Conservation (phyloP, 1,284 basidiomycete species). For the Somion occarium region DNA sequence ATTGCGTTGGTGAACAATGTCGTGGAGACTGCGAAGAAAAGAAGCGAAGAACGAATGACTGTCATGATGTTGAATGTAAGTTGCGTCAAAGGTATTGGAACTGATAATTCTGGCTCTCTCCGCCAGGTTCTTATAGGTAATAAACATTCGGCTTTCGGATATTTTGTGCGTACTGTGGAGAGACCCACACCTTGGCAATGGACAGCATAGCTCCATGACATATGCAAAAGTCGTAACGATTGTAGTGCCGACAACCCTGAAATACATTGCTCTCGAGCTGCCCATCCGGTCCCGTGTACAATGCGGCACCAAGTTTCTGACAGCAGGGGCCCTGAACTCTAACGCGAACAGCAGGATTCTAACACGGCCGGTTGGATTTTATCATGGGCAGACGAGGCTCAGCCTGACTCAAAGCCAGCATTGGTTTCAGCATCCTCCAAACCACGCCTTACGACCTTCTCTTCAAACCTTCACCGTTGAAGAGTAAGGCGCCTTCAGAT, state of each 20-base stretch:
- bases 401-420: too few relatives aligned
- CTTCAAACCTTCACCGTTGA: too few relatives aligned
- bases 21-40: slow-evolving; percentile 16
- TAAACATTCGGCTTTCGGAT: not conserved
- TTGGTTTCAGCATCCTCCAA: too few relatives aligned
- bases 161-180: not conserved
- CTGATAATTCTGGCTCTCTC: not conserved
- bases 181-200: not conserved
- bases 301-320: too few relatives aligned
- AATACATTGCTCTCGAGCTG: not conserved
- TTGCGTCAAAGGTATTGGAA: not conserved
- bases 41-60: slow-evolving; percentile 10
- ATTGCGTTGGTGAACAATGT: not conserved
- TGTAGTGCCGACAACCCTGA: not conserved
- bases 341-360: too few relatives aligned
- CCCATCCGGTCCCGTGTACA: too few relatives aligned
- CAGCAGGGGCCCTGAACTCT: too few relatives aligned
- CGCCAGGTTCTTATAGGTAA: not conserved
- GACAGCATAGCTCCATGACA: not conserved
- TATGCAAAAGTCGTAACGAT: not conserved
- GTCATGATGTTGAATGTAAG: not conserved
- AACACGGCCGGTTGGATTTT: too few relatives aligned
- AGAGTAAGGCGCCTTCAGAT: too few relatives aligned
- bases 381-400: too few relatives aligned
- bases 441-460: too few relatives aligned